A percentile compares a stretch with the other conserved stretches of the same genome.
Conservation (phyloP, 2,329 filamentous ascomycete genomes). For the Colletotrichum australisinense region DNA sequence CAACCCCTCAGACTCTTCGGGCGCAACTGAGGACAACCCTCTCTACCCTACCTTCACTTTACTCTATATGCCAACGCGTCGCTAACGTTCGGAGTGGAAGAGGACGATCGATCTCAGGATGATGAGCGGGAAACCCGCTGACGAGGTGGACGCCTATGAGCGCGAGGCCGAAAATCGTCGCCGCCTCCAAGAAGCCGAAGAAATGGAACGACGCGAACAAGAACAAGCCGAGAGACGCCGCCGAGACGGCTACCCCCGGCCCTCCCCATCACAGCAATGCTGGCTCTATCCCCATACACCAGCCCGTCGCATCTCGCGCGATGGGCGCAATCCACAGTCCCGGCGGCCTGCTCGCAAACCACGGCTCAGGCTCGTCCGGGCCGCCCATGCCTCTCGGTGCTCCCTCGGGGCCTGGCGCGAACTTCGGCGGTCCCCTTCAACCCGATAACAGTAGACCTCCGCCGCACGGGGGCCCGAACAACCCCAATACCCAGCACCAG, state of each 20-base stretch:
- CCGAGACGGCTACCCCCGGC: constrained; percentile 72
- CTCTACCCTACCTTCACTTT: background rate
- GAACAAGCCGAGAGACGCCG: constrained; percentile 73
- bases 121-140: constrained; percentile 37
- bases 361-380: constrained; percentile 71
- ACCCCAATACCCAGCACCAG: constrained; percentile 60
- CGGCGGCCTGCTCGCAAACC: constrained; percentile 84
- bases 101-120: constrained; percentile 34
- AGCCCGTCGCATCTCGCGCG: constrained; percentile 88
- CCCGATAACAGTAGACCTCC: constrained; percentile 61
- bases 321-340: constrained; percentile 89
- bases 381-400: constrained; percentile 64
- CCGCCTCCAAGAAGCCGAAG: constrained; percentile 48
- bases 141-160: constrained; percentile 40
- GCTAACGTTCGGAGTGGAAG: constrained; percentile 4
- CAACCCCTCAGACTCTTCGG: constrained; percentile 19
- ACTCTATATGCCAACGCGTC: background rate
- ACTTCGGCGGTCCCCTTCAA: constrained; percentile 67
- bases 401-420: constrained; percentile 60
- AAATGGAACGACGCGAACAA: constrained; percentile 69
- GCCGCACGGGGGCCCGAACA: constrained; percentile 63
- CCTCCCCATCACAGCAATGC: constrained; percentile 88
- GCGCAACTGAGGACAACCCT: constrained; percentile 8
- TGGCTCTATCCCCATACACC: constrained; percentile 90
- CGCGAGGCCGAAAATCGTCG: constrained; percentile 44